phyloP scores from a whole-genome alignment of 192 early-diverging fungal genomes.

The Coemansia sp. region DNA sequence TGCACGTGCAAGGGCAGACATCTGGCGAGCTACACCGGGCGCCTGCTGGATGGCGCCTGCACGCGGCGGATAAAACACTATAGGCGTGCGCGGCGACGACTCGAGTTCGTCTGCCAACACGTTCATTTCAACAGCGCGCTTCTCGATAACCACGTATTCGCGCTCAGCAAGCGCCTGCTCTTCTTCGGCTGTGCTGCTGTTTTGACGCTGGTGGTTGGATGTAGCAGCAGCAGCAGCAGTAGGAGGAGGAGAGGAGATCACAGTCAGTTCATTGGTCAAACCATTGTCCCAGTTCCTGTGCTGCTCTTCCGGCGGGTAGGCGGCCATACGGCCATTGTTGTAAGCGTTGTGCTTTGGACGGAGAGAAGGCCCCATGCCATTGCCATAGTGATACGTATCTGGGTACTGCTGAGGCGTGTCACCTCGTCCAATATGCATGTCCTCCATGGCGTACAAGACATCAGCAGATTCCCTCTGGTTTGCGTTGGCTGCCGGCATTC shows the following conservation, averaged over 20 bases:
- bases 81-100: constrained; percentile 50
- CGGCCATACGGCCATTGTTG: not conserved
- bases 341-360: not conserved
- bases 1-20: constrained; percentile 50
- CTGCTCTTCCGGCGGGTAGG: constrained; percentile 8
- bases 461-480: not conserved
- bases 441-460: constrained; percentile 10
- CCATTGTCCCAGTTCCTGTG: constrained; percentile 10
- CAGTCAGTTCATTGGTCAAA: not conserved
- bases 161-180: constrained; percentile 61
- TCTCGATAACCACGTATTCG: constrained; percentile 77
- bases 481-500: not conserved
- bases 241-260: not conserved
- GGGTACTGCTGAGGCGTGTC: constrained; percentile 4
- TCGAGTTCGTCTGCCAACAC: constrained; percentile 67
- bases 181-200: constrained; percentile 27
- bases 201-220: constrained; percentile 8
- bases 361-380: not conserved
- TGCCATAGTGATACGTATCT: not conserved
- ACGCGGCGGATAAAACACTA: constrained; percentile 44
- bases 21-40: constrained; percentile 44
- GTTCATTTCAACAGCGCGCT: constrained; percentile 70
- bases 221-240: too few relatives aligned
- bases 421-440: constrained; percentile 4
- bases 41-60: constrained; percentile 38